Evolutionary conservation across 148 eudicot species (phyloP).

Genomic region (Selenicereus undatus): DNA sequence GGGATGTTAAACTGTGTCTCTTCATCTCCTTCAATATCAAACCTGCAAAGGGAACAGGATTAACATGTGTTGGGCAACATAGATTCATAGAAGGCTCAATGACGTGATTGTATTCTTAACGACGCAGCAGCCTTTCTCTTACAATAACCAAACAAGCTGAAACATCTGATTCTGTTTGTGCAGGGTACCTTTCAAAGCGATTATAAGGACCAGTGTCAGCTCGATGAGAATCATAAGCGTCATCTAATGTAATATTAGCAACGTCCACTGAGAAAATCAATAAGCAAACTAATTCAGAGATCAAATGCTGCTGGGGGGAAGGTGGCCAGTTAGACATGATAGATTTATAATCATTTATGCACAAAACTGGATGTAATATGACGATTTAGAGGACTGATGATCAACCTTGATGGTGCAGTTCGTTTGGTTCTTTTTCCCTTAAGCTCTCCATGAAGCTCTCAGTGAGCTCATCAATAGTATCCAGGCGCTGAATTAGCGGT

Average conservation of each 20-base stretch:
- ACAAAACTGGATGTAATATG: background rate
- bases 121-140: background rate
- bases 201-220: conserved; percentile 41
- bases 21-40: conserved; percentile 80
- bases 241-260: conserved; percentile 75
- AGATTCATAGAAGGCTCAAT: background rate
- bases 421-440: conserved; percentile 43
- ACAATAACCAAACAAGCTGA: background rate
- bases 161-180: background rate
- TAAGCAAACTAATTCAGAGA: conserved; percentile 10
- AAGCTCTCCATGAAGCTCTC: conserved; percentile 33
- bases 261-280: conserved; percentile 53
- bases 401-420: conserved; percentile 78
- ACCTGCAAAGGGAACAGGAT: conserved; percentile 43
- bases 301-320: too few species aligned
- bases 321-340: background rate
- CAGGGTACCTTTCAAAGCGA: conserved; percentile 73
- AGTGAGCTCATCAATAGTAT: conserved; percentile 57
- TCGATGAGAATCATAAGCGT: conserved; percentile 48
- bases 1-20: conserved; percentile 49
- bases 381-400: background rate
- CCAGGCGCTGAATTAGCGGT: conserved; percentile 54
- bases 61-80: conserved; percentile 1
- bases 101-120: background rate
- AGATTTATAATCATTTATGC: background rate